phyloP scores from a whole-genome alignment of 1,284 basidiomycete species.

The Afroboletus lepidellus region DNA sequence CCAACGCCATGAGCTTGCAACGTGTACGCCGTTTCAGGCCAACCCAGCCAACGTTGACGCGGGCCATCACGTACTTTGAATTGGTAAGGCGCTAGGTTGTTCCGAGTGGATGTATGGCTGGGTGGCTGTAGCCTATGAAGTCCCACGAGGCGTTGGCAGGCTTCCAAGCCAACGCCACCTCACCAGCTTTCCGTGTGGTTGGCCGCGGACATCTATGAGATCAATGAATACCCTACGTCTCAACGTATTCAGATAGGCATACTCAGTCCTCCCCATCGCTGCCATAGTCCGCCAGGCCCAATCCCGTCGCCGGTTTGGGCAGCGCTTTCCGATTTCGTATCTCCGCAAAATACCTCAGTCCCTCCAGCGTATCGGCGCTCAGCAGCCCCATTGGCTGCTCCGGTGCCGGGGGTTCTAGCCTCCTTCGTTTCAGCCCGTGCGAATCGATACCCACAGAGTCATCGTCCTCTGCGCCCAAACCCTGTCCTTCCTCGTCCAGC shows the following conservation, averaged over 20 bases:
- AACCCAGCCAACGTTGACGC: conserved; percentile 4
- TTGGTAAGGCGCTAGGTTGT: conserved; percentile 1
- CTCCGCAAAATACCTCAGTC: conserved; percentile 83
- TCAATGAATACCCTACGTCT: conserved; percentile 8
- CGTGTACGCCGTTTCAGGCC: conserved; percentile 16
- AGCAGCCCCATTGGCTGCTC: conserved; percentile 54
- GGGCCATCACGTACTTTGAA: conserved; percentile 16
- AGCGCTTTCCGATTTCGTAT: conserved; percentile 57
- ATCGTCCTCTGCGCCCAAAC: conserved; percentile 29
- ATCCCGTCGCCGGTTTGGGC: conserved; percentile 38
- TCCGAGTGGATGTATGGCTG: neutral
- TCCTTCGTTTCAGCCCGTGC: conserved; percentile 41
- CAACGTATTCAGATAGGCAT: neutral
- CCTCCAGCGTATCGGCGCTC: conserved; percentile 78
- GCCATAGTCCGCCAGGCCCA: conserved; percentile 70
- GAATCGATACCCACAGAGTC: conserved; percentile 38
- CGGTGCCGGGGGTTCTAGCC: conserved; percentile 28
- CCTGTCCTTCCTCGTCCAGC: conserved; percentile 47
- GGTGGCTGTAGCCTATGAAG: conserved; percentile 30
- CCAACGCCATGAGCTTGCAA: conserved; percentile 19
- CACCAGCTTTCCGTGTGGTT: neutral
- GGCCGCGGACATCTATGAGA: conserved; percentile 2
- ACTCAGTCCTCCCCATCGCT: conserved; percentile 69
- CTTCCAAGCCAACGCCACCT: conserved; percentile 25
- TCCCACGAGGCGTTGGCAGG: conserved; percentile 20